These are phyloP conservation scores for Drosera spatulata DNA, from an alignment of 179 eudicot genomes.

Conservation along the genomic window DNA sequence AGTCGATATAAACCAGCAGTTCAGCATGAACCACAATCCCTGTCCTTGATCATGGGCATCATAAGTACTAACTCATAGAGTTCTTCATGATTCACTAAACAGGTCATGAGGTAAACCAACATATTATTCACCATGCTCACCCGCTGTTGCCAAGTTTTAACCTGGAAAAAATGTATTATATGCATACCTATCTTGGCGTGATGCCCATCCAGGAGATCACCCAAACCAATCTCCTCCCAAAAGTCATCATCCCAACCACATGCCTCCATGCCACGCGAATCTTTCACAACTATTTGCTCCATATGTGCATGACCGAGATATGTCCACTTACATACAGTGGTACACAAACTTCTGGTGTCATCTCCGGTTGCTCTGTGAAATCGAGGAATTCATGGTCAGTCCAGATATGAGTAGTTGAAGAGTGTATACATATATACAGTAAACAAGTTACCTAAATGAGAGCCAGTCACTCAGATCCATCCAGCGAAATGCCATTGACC, in stretches of 20 bases:
- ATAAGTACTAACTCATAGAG: no score
- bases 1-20: no score
- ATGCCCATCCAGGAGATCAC: conserved; percentile 91
- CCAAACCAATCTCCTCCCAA: conserved; percentile 98
- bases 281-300: conserved; percentile 53
- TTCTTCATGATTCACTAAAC: no score
- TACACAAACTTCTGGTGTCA: conserved; percentile 95
- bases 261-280: conserved; percentile 83
- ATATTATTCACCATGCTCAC: no score
- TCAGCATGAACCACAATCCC: no score
- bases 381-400: conserved; percentile 6
- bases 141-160: neutral
- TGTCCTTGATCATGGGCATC: no score
- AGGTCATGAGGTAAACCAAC: no score
- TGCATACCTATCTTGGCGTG: conserved; percentile 86
- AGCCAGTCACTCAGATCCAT: conserved; percentile 99
- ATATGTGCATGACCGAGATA: conserved; percentile 99
- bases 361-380: conserved; percentile 88
- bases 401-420: neutral
- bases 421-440: neutral
- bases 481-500: conserved; percentile 97
- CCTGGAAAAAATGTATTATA: neutral
- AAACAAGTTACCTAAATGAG: conserved; percentile 60
- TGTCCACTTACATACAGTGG: conserved; percentile 98
- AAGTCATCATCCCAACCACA: conserved; percentile 99